Evolutionary conservation across 768 basidiomycete species (phyloP).

Genomic region (Termitomyces sp.): DNA sequence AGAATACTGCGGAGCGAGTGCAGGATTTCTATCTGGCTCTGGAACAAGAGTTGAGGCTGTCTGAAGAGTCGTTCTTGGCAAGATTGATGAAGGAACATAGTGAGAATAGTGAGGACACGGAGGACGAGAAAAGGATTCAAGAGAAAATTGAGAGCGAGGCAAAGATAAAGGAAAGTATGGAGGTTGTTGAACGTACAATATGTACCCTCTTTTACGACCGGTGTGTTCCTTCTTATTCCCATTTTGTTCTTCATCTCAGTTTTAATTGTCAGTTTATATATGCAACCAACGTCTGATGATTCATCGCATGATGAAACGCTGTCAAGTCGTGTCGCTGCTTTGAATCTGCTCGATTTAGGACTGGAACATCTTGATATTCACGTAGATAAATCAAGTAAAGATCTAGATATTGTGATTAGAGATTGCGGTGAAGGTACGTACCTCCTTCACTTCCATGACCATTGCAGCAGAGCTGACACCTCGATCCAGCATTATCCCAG

Average conservation of each 20-base stretch:
- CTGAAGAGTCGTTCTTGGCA: conserved; percentile 28
- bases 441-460: background rate
- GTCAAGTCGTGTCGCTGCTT: conserved; percentile 81
- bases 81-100: conserved; percentile 21
- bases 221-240: conserved; percentile 30
- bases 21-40: conserved; percentile 68
- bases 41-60: conserved; percentile 55
- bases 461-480: background rate
- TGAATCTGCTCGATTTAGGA: conserved; percentile 86
- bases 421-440: conserved; percentile 73
- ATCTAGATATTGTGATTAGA: conserved; percentile 60
- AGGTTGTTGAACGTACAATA: conserved; percentile 66
- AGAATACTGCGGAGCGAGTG: conserved; percentile 47
- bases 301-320: conserved; percentile 86
- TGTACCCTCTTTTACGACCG: conserved; percentile 80
- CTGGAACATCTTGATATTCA: conserved; percentile 89
- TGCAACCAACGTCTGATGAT: conserved; percentile 63
- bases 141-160: conserved; percentile 34
- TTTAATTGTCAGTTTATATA: conserved; percentile 54
- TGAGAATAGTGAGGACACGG: conserved; percentile 22
- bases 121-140: conserved; percentile 25
- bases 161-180: conserved; percentile 55
- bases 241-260: background rate
- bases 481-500: conserved; percentile 25
- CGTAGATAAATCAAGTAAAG: conserved; percentile 45